These are phyloP conservation scores for Gypsophila paniculata DNA, from an alignment of 179 eudicot genomes.

Conservation along the genomic window DNA sequence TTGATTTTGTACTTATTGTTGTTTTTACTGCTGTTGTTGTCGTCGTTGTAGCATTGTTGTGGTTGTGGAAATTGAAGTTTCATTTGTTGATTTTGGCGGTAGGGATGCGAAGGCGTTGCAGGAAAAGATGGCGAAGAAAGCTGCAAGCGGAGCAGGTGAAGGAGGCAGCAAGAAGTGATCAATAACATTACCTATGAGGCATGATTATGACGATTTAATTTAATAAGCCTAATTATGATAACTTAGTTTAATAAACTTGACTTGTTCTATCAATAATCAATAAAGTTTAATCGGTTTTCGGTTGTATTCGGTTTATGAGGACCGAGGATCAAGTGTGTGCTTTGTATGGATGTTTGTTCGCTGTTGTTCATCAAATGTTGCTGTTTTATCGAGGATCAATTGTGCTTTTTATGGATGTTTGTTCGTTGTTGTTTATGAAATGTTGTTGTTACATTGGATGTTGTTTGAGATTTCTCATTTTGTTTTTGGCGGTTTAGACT, in stretches of 20 bases:
- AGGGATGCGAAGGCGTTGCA: conserved; percentile 78
- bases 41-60: too few relatives aligned
- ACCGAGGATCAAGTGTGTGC: too few relatives aligned
- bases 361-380: too few relatives aligned
- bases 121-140: conserved; percentile 39
- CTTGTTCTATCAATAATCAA: too few relatives aligned
- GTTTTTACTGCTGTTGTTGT: too few relatives aligned
- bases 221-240: not conserved
- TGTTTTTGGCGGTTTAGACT: not conserved
- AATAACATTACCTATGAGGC: not conserved
- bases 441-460: not conserved
- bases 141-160: conserved; percentile 26
- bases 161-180: conserved; percentile 30
- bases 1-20: too few relatives aligned
- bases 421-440: not conserved
- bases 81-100: conserved; percentile 7
- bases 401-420: not conserved
- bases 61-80: too few relatives aligned
- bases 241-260: conserved; percentile 4
- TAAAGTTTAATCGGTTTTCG: not conserved
- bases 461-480: not conserved
- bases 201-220: not conserved
- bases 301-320: too few relatives aligned
- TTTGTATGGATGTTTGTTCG: too few relatives aligned
- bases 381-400: not conserved